Evolutionary conservation across 257 asterid species (phyloP), one percentile per base, ranked within the genome.

Genomic region (Solanum sejunctum): DNA sequence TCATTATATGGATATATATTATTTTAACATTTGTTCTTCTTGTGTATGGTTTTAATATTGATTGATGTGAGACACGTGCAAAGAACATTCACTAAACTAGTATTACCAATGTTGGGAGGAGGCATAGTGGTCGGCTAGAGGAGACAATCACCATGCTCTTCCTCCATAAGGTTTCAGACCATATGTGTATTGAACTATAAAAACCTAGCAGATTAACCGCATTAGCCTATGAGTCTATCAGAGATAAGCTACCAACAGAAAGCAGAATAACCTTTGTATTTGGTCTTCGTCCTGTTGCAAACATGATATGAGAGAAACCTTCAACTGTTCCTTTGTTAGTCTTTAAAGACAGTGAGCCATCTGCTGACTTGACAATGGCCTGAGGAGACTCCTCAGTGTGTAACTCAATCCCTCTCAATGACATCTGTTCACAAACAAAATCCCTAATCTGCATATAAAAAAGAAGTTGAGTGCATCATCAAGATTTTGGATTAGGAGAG

Each of bases 221-320:
- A 82, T 57, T 16, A 11, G n/a, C 20, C 16, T n/a, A 82, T 20
- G 20, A 52, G 83, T 23, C 56, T 43, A 61, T 17, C 58, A 75
- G 52, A 7, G 21, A 47, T 28, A 49, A 20, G 66, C 75, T 83
- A 83, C 77, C 41, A 47, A 66, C 36, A 20, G 51, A 21, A 52
- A 18, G 60, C 51, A 18, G 66, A 57, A 57, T 73, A 84, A 96
- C 98, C 98, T 90, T 89, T 17, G 98, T 94, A 84, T 95, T 96
- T 71, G 98, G 97, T 80, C 81, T 87, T 70, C 98, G 93, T 73
- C 99, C 99, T 12, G 99, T 96, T 55, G 99, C 98, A 89, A 92
- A 94, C 99, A 96, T 96, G 89, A 96, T 87, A 89, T 93, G 99
- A 82, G 98, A 91, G 87, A 95, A 95, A 56, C 97, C 98, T 85